Evolutionary conservation across 495 filamentous ascomycete genomes (phyloP), one percentile per base, ranked within the genome.

Genomic region (Annulohypoxylon moriforme): DNA sequence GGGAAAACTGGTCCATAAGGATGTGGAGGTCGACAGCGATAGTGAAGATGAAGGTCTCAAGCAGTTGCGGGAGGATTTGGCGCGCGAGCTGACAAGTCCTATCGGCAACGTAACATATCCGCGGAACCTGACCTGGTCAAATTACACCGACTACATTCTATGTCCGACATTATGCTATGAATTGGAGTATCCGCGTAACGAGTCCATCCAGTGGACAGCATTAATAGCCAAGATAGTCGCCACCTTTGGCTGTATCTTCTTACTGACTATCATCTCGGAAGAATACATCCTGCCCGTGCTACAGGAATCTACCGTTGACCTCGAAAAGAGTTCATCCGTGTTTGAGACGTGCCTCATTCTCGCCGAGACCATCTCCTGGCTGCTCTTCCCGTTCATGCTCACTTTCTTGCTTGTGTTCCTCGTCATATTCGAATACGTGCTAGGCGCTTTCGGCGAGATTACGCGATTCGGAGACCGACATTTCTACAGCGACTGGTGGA

Each of bases 401-500:
- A 96, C 92, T 24, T 95, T 99, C 80, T 81, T 99, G 20, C 88
- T 99, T 11, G 92, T 98, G 11, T 99, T 99, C 84, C 89, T 97
- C 57, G 93, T 97, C 72, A 96, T 98, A 75, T 99, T 99, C 79
- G 96, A 99, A 78, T 99, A 98, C 76, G 86, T 97, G 1, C 87
- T 98, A 24, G 96, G 96, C 55, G 94, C 94, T 36, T 98, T 96
- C 75, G 96, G 94, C 9, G 96, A 98, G 79, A 90, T 98, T 66
- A 98, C 96, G 18, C 89, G 92, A 60, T 98, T 98, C 73, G 95
- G 92, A 20, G 95, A 98, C 79, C 89, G 95, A 9, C 94, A 96
- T 78, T 98, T 98, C 81, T 98, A 98, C 80, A 90, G 91, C 25
- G 95, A 98, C 84, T 98, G 95, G 95, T 98, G 95, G 94, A 93